Conservation (phyloP, 495 filamentous ascomycete species). For the Daldinia grandis region DNA sequence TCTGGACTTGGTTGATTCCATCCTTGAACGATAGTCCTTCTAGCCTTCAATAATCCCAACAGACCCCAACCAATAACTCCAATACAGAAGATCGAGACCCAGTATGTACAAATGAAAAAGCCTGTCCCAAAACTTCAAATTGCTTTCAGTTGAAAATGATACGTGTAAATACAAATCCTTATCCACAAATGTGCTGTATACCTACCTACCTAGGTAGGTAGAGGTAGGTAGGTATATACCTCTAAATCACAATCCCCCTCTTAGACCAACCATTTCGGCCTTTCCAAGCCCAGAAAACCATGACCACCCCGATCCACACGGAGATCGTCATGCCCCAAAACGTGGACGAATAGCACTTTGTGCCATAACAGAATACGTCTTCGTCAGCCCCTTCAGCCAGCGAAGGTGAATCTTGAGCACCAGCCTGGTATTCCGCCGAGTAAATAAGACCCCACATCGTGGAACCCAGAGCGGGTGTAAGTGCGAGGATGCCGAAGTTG, state of each 20-base stretch:
- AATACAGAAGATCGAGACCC: neutral
- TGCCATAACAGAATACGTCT: constrained; percentile 73
- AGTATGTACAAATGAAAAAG: constrained; percentile 9
- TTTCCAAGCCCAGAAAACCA: constrained; percentile 85
- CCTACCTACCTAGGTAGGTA: too few relatives aligned
- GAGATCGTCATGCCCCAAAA: constrained; percentile 84
- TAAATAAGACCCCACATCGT: constrained; percentile 88
- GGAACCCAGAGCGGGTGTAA: constrained; percentile 85
- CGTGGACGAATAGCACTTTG: constrained; percentile 75
- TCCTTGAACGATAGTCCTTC: neutral
- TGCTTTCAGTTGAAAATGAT: constrained; percentile 9
- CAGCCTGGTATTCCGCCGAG: constrained; percentile 78
- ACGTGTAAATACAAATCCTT: constrained; percentile 2
- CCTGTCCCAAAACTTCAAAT: constrained; percentile 1
- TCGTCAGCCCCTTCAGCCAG: constrained; percentile 43
- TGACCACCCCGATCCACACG: constrained; percentile 76
- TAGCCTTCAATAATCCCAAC: neutral
- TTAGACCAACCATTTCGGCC: constrained; percentile 76
- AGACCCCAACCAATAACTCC: neutral
- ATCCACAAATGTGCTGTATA: constrained; percentile 2
- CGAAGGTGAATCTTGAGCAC: constrained; percentile 47
- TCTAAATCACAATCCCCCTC: constrained; percentile 75
- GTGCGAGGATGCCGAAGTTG: constrained; percentile 94
- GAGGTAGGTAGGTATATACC: neutral
- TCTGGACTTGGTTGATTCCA: neutral